These are phyloP conservation scores for Pistacia vera DNA, from an alignment of 345 rosid genomes.

Conservation along the genomic window DNA sequence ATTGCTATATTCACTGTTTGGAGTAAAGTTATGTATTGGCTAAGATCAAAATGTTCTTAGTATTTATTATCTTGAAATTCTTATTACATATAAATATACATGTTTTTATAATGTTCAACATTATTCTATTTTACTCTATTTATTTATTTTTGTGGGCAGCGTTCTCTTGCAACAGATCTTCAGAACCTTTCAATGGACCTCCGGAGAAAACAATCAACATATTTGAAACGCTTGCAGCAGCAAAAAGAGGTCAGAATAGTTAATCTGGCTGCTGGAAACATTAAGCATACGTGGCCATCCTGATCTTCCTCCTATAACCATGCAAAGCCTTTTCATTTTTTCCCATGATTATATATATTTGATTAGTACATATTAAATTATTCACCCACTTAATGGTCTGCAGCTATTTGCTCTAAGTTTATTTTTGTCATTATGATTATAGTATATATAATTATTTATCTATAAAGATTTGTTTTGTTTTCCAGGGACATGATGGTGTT, in stretches of 20 bases:
- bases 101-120: not conserved
- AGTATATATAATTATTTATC: not conserved
- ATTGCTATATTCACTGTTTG: not conserved
- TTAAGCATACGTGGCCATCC: not conserved
- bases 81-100: not conserved
- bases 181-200: slow-evolving; percentile 88
- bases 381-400: not conserved
- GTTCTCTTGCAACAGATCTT: slow-evolving; percentile 91
- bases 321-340: not conserved
- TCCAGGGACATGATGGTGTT: slow-evolving; percentile 64
- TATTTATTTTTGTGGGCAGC: slow-evolving; percentile 32
- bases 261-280: slow-evolving; percentile 7
- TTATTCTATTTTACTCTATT: not conserved
- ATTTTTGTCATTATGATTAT: not conserved
- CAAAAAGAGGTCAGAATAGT: slow-evolving; percentile 70
- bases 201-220: slow-evolving; percentile 92
- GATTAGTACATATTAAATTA: not conserved
- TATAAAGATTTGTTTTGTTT: not conserved
- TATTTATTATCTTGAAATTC: not conserved
- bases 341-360: not conserved
- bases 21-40: not conserved
- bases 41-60: not conserved
- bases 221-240: slow-evolving; percentile 82
- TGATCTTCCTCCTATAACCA: not conserved
- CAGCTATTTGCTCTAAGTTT: not conserved